These are phyloP conservation scores for Rhodosporidiobolus odoratus DNA, from an alignment of 768 basidiomycete species.

Conservation along the genomic window DNA sequence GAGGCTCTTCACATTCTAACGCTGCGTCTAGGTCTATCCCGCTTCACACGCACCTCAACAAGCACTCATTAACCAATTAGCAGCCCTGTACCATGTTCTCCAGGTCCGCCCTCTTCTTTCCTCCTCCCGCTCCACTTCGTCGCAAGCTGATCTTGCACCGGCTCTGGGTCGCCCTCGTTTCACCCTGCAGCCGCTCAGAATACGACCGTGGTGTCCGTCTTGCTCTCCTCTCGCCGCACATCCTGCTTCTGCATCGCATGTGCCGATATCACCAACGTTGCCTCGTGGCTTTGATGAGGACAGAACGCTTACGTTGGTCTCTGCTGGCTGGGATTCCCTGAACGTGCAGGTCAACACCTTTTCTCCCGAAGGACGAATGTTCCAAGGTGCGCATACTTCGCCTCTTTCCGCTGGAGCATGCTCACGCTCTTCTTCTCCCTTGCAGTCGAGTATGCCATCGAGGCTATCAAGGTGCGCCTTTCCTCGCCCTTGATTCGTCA, in stretches of 20 bases:
- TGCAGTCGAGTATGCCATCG: constrained; percentile 98
- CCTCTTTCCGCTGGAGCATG: not conserved
- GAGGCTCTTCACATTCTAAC: no score
- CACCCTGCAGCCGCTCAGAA: constrained; percentile 29
- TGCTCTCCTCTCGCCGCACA: not conserved
- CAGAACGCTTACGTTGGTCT: not conserved
- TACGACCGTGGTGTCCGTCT: constrained; percentile 37
- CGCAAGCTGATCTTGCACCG: not conserved
- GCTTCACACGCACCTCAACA: not conserved
- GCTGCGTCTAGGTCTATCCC: no score
- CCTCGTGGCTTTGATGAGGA: not conserved
- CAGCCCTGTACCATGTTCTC: constrained; percentile 18
- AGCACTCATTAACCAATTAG: not conserved
- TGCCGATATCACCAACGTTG: not conserved
- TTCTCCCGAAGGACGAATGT: constrained; percentile 95
- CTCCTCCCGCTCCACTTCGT: constrained; percentile 1
- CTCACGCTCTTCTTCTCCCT: not conserved
- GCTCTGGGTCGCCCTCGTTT: not conserved
- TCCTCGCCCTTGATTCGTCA: not conserved
- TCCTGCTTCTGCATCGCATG: not conserved
- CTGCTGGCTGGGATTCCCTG: no score
- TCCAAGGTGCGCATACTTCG: constrained; percentile 68
- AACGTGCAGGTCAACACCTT: constrained; percentile 73
- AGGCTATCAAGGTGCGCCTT: constrained; percentile 80
- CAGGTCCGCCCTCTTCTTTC: constrained; percentile 13